Evolutionary conservation across 345 rosid species (phyloP).

Genomic region (Populus deltoides): DNA sequence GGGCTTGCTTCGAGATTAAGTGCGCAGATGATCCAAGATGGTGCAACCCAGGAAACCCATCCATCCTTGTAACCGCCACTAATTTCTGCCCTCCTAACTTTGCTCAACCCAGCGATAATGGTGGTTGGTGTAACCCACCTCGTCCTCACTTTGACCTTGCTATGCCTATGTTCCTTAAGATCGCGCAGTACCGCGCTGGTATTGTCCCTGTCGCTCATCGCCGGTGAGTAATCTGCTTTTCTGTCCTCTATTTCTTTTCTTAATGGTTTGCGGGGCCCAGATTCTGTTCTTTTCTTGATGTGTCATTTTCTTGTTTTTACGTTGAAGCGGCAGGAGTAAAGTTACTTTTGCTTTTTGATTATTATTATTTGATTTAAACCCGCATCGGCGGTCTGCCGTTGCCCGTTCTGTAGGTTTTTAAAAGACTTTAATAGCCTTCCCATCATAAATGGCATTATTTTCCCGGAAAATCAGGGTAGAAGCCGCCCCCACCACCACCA

Average conservation of each 20-base stretch:
- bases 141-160: constrained; percentile 95
- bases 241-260: background rate
- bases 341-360: too few relatives aligned
- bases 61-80: constrained; percentile 80
- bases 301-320: too few relatives aligned
- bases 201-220: constrained; percentile 88
- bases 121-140: constrained; percentile 99
- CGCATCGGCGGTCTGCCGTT: too few relatives aligned
- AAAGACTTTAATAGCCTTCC: too few relatives aligned
- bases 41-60: constrained; percentile 78
- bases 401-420: too few relatives aligned
- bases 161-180: constrained; percentile 98
- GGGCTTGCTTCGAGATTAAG: constrained; percentile 87
- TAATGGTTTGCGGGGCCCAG: background rate
- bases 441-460: too few relatives aligned
- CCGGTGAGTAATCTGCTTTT: constrained; percentile 37
- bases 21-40: constrained; percentile 72
- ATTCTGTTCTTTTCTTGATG: background rate
- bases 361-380: too few relatives aligned
- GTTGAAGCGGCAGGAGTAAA: too few relatives aligned
- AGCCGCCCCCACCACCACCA: too few relatives aligned
- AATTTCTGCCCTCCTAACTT: constrained; percentile 96
- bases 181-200: constrained; percentile 88
- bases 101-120: constrained; percentile 73
- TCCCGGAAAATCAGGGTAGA: background rate